Evolutionary conservation across 176 grass and related monocot species (phyloP).

Genomic region (Pontederia crassipes): DNA sequence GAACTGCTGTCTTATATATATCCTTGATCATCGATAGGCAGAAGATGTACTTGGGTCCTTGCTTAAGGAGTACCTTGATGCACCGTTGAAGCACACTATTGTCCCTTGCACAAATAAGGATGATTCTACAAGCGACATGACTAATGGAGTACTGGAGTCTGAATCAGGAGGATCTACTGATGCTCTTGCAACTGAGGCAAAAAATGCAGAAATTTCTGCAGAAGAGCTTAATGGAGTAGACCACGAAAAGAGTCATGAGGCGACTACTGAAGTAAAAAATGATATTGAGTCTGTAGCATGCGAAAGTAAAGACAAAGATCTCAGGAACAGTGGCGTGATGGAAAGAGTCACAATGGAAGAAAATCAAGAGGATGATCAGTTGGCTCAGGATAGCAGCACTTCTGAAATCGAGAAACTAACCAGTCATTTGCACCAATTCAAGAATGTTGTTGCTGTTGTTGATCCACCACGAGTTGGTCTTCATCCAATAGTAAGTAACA

Average conservation of each 20-base stretch:
- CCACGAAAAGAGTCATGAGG: no score
- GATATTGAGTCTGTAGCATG: slow-evolving; percentile 15
- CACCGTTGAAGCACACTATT: slow-evolving; percentile 29
- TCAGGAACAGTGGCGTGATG: neutral
- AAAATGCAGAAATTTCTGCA: no score
- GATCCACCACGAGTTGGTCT: slow-evolving; percentile 89
- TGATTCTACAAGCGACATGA: slow-evolving; percentile 9
- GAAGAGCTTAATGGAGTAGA: no score
- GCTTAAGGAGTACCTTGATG: slow-evolving; percentile 81
- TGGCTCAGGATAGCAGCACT: slow-evolving; percentile 7
- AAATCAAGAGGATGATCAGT: slow-evolving; percentile 9
- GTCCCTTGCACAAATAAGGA: slow-evolving; percentile 22
- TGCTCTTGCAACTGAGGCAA: slow-evolving; percentile 11
- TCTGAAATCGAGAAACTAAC: slow-evolving; percentile 13
- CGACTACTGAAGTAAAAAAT: slow-evolving; percentile 13
- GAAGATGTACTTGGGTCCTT: slow-evolving; percentile 81
- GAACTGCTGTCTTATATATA: neutral
- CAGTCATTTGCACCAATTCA: slow-evolving; percentile 35
- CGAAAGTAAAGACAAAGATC: slow-evolving; percentile 12
- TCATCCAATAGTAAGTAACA: slow-evolving; percentile 71
- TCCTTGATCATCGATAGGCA: slow-evolving; percentile 33
- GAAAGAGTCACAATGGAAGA: neutral
- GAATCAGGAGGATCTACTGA: neutral
- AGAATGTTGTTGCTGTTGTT: slow-evolving; percentile 88
- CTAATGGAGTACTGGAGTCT: slow-evolving; percentile 7